A percentile compares a stretch with the other conserved stretches of the same genome.
These are phyloP conservation scores for Keithomyces neogunnii DNA, from an alignment of 2,329 filamentous ascomycete genomes.

Conservation along the genomic window DNA sequence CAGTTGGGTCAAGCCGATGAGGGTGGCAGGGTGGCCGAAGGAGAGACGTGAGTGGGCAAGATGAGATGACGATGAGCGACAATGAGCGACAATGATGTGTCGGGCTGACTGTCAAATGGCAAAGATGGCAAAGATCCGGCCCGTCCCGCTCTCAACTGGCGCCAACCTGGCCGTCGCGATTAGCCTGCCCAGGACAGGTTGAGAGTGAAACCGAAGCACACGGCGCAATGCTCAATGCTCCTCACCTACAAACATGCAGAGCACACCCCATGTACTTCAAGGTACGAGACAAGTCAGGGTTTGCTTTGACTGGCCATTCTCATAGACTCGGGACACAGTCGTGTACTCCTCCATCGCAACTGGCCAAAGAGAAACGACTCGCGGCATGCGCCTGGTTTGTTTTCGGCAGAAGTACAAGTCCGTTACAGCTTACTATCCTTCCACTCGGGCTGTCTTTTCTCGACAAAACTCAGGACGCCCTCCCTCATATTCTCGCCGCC, in stretches of 20 bases:
- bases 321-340: too few relatives aligned
- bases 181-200: not conserved
- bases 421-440: constrained; percentile 49
- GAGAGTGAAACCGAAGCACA: too few relatives aligned
- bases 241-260: too few relatives aligned
- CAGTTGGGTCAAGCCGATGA: too few relatives aligned
- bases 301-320: not conserved
- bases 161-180: not conserved
- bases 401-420: not conserved
- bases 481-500: constrained; percentile 29
- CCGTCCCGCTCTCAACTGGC: not conserved
- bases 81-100: not conserved
- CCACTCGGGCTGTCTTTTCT: constrained; percentile 65
- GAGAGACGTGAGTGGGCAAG: too few relatives aligned
- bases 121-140: not conserved
- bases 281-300: not conserved
- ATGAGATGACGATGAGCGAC: not conserved
- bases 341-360: not conserved
- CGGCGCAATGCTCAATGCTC: too few relatives aligned
- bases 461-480: constrained; percentile 66
- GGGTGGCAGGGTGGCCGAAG: too few relatives aligned
- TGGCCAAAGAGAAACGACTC: not conserved
- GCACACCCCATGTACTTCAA: too few relatives aligned
- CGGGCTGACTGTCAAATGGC: too few relatives aligned
- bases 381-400: too few relatives aligned